Conservation (phyloP, 345 rosid genomes). For the Eucalyptus pauciflora region DNA sequence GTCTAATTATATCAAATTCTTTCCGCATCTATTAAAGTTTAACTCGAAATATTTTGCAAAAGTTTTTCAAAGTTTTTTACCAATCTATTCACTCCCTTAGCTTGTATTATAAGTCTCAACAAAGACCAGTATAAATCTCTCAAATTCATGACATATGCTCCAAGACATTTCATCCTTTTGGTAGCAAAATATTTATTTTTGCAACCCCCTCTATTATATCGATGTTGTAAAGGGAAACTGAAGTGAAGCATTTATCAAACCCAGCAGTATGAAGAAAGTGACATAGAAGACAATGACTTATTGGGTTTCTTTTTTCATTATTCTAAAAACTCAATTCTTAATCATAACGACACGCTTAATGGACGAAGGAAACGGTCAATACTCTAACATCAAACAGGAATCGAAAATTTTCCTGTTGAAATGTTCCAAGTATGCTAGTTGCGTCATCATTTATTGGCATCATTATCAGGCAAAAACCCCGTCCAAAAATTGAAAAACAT, state of each 20-base stretch:
- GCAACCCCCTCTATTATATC: not conserved
- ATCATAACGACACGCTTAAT: not conserved
- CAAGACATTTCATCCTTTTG: not conserved
- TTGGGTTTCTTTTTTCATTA: not conserved
- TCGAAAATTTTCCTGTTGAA: not conserved
- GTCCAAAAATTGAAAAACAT: not conserved
- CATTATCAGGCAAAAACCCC: not conserved
- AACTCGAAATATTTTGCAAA: not conserved
- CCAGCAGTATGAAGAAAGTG: not conserved
- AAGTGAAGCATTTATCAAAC: not conserved
- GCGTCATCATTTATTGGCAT: not conserved
- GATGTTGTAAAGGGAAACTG: not conserved
- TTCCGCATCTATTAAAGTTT: too few species aligned
- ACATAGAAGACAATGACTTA: not conserved
- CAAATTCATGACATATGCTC: not conserved
- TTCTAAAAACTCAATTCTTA: not conserved
- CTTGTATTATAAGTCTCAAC: not conserved
- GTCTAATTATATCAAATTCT: not conserved
- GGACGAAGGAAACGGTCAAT: not conserved
- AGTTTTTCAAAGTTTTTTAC: not conserved
- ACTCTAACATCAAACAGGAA: not conserved
- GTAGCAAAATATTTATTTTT: not conserved
- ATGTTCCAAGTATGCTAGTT: not conserved
- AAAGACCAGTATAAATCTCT: not conserved
- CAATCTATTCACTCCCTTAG: not conserved